Evolutionary conservation across 768 basidiomycete genomes (phyloP), one percentile per base, ranked within the genome.

Genomic region (Pleurotus platypus): DNA sequence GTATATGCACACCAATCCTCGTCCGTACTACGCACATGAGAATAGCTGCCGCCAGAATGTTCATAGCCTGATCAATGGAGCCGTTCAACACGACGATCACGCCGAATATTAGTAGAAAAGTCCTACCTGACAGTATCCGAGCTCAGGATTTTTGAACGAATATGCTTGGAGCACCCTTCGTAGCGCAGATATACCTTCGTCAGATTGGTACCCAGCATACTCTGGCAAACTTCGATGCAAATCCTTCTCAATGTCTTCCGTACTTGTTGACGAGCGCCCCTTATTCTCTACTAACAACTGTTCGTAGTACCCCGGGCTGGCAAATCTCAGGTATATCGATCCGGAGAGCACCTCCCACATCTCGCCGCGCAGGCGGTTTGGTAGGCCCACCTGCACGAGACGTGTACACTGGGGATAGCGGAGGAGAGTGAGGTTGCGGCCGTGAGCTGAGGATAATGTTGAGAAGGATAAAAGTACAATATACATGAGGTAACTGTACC

Each of bases 231-330:
- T 94, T 37, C 97, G 81, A 70, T 97, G 95, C 24, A 99, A 72
- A 69, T 99, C 97, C 70, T 99, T 99, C 76, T 98, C 97, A 43
- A 99, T 99, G 68, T 99, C 97, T 67, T 99, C 97, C 1, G 95
- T 96, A 62, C 93, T 93, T 7, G 90, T 90, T 49, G 80, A 93
- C 18, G 83, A 87, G 58, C 85, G 82, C 5, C 92, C 94, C 58
- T 79, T 78, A 69, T 94, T 86, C 53, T 92, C 85, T 54, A 84
- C 79, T 4, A 98, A 72, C 13, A 98, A 77, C 6, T 78, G 76
- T 11, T 84, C 78, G 68, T 97, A 99, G 55, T 82, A 80, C 7
- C 94, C 92, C 1, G 92, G 94, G 60, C 94, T 88, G 46, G 84
- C 78, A 65, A 88, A 94, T 11, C 97, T 92, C 15, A 97, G 84